phyloP scores from a whole-genome alignment of 306 rosid genomes.

The Gastrolobium bilobum region DNA sequence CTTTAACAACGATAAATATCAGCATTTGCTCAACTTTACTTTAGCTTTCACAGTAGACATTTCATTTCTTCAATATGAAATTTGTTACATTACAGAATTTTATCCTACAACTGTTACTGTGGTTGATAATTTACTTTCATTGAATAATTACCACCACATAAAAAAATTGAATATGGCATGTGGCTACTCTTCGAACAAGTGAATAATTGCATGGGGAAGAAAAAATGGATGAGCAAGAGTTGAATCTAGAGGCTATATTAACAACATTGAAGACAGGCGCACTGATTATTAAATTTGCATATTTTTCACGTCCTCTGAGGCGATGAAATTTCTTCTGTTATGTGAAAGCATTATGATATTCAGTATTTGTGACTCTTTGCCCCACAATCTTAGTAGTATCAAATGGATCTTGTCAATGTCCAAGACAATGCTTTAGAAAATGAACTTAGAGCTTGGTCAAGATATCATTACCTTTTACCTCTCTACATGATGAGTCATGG shows the following conservation, averaged over 20 bases:
- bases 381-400: not conserved
- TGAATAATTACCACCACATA: constrained; percentile 7
- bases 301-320: constrained; percentile 5
- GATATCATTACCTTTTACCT: not conserved
- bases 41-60: constrained; percentile 9
- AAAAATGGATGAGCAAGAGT: constrained; percentile 22
- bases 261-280: constrained; percentile 26
- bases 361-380: constrained; percentile 15
- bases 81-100: not conserved
- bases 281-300: constrained; percentile 34
- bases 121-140: constrained; percentile 33
- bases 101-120: constrained; percentile 9
- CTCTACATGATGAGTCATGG: constrained; percentile 10
- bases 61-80: constrained; percentile 21
- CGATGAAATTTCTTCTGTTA: constrained; percentile 27
- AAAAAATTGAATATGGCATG: constrained; percentile 31
- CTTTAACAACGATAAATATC: not conserved
- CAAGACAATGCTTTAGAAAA: not conserved
- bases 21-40: not conserved
- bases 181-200: not conserved
- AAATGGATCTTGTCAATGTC: constrained; percentile 34
- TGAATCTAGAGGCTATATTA: constrained; percentile 29
- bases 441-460: constrained; percentile 33
- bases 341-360: constrained; percentile 33
- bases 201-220: constrained; percentile 23